Conservation (phyloP, 148 eudicot genomes). For the Nyssa sinensis region DNA sequence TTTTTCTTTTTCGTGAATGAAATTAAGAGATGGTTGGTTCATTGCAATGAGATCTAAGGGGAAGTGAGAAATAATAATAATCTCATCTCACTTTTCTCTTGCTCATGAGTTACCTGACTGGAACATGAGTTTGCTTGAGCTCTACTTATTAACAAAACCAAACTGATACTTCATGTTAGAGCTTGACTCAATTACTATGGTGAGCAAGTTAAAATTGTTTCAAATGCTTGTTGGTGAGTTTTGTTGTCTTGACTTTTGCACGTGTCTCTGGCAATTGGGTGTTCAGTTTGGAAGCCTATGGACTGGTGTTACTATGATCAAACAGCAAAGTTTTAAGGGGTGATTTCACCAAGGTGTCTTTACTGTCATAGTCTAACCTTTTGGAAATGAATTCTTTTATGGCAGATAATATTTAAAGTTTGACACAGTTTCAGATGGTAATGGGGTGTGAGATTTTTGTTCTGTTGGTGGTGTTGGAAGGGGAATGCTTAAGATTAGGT, state of each 20-base stretch:
- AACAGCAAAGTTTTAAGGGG: neutral
- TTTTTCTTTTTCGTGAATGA: too few relatives aligned
- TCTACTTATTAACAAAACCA: neutral
- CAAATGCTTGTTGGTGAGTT: neutral
- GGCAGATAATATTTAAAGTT: neutral
- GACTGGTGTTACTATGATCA: neutral
- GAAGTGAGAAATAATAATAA: too few relatives aligned
- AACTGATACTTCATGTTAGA: neutral
- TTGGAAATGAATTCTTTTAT: neutral
- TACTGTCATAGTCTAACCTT: neutral
- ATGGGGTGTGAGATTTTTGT: neutral
- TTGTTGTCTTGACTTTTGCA: neutral
- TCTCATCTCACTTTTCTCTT: neutral
- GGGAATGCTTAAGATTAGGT: neutral
- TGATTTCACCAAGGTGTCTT: neutral
- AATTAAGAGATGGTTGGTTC: neutral
- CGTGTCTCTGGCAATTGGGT: neutral
- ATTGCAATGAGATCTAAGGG: neutral
- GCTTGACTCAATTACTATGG: neutral
- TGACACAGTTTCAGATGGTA: neutral
- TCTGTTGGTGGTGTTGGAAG: neutral
- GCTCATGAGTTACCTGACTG: neutral
- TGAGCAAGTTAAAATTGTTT: neutral
- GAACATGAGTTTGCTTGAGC: neutral
- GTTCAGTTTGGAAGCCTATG: neutral